Evolutionary conservation across 331 rosid genomes (phyloP), one percentile per base, ranked within the genome.

Genomic region (Acacia concinna): DNA sequence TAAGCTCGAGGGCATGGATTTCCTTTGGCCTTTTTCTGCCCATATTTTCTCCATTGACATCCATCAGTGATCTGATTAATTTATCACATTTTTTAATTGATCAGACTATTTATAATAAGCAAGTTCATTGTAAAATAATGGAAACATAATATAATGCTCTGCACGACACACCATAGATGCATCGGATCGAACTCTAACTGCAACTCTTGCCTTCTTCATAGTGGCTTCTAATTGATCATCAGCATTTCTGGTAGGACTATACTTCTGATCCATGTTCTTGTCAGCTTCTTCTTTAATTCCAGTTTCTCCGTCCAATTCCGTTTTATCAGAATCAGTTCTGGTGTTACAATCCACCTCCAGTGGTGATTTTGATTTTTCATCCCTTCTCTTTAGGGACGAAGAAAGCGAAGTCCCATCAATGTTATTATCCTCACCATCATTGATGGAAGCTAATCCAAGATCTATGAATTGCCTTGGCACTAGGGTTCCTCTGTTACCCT

Each of bases 11-110:
- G 97, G 80, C 94, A 91, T 11, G 97, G 96, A 76, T 90, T 95
- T 68, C 99, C 98, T 76, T 95, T 95, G 0, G 97, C 93, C 91
- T 90, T 89, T 67, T 95, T 95, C 82, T 95, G 99, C 10, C 99
- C 99, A 64, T 95, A 95, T 82, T 95, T 95, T 37, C 99, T 76
- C 99, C 98, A 95, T 82, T 95, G 99, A 38, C 99, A 93, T 9
- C 99, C 98, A 83, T 93, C 97, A 47, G 82, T 84, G 27, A 95
- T 87, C 99, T 95, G 71, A 32, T 34, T 14, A 38, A 38, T 12
- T 12, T 54, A 44, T 81, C 8, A 84, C 62, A 67, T 46, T 44
- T 69, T 63, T 63, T 31, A 20, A 63, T 63, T 10, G 15, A 18
- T 31, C 8, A 11, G 30, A 12, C 7, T 44, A 4, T 47, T 17